A percentile compares a stretch with the other conserved stretches of the same genome.
Evolutionary conservation across 1,139 yeast genomes (phyloP).

Genomic region (Saccharomyces hybrid): DNA sequence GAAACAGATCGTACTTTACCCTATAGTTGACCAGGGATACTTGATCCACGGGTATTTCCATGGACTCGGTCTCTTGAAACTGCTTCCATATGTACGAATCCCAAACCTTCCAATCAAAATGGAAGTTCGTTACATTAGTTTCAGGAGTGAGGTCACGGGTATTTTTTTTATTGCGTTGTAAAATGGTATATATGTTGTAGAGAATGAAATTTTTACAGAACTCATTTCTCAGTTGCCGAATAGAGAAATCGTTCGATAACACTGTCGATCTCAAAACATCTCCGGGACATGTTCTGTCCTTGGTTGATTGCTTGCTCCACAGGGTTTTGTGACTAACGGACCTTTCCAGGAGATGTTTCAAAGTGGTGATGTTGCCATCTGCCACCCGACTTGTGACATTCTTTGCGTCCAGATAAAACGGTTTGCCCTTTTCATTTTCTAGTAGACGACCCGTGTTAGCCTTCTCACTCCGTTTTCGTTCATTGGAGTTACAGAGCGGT

Average conservation of each 20-base stretch:
- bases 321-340: slow-evolving; percentile 5
- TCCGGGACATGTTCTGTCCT: slow-evolving; percentile 14
- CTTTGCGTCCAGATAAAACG: background rate
- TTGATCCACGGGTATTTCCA: slow-evolving; percentile 7
- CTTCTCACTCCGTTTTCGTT: background rate
- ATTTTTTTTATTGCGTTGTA: background rate
- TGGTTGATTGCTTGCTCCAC: slow-evolving; percentile 10
- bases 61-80: slow-evolving; percentile 7
- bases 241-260: slow-evolving; percentile 9
- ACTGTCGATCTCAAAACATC: slow-evolving; percentile 19
- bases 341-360: slow-evolving; percentile 6
- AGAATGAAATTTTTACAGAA: slow-evolving; percentile 15
- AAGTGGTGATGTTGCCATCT: slow-evolving; percentile 2
- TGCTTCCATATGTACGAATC: slow-evolving; percentile 15
- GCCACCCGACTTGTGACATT: background rate
- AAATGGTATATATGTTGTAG: slow-evolving; percentile 12
- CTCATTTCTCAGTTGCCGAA: slow-evolving; percentile 14
- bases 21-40: slow-evolving; percentile 10
- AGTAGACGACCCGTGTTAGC: background rate
- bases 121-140: background rate
- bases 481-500: slow-evolving; percentile 4
- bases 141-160: background rate
- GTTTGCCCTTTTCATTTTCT: background rate
- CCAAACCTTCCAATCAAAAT: slow-evolving; percentile 14
- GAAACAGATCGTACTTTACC: slow-evolving; percentile 13